Base-by-base conservation (phyloP, 1,284 basidiomycete species). In the Xerocomus minutiporus region DNA sequence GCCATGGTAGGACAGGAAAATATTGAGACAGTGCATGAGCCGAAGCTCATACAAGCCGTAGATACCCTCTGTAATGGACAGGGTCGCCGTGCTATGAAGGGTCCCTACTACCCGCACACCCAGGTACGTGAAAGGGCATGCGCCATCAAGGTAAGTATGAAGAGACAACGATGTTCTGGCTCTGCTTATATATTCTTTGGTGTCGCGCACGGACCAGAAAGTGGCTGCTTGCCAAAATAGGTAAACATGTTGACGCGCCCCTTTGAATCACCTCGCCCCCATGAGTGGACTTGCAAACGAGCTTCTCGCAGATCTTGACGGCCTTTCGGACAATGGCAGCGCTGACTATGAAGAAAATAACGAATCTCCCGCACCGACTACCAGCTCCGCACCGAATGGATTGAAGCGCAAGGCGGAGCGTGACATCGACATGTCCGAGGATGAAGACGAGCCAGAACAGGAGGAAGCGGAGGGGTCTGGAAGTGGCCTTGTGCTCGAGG, bases 241-340 rank as follows among this genome's bases (percentile, higher is more conserved):
- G 62, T 17, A 66, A 55, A 17, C 1, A 13, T 8, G 11, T 12
- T 2, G 25, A 26, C 26, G 12, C 7, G 12, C 41, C 34, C 13
- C 38, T 57, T 50, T 15, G 34, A 38, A 17, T 39, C 20, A 25
- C 25, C 28, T 45, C 31, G 25, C 51, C 43, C 48, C 36, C 42
- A 88, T 91, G 88, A 83, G 83, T 63, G 80, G 80, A 50, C 82
- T 93, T 34, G 91, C 90, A 34, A 87, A 95, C 70, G 93, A 95
- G 70, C 83, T 95, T 34, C 76, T 95, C 26, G 89, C 89, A 40
- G 93, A 96, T 69, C 82, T 95, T 13, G 88, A 91, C 36, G 87
- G 82, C 34, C 78, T 89, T 54, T 86, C 84, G 11, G 88, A 83
- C 52, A 79, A 75, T 36, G 84, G 78, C 46, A 79, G 79, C 46